Evolutionary conservation across 495 filamentous ascomycete species (phyloP), one percentile per base, ranked within the genome.

Genomic region (Penicillium simplicissimum): DNA sequence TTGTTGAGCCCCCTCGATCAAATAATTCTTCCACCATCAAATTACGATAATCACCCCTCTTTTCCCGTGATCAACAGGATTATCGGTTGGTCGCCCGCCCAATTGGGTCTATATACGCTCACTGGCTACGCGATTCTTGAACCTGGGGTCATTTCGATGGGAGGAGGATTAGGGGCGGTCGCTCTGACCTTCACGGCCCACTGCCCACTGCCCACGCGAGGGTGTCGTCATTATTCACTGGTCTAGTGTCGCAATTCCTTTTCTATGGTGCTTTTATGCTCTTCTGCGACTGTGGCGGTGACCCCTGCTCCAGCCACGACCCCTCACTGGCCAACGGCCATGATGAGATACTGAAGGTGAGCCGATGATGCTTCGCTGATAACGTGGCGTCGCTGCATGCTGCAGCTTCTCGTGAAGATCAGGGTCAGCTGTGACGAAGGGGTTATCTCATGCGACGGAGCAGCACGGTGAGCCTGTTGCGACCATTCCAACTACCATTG

Each of bases 51-150:
- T 7, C 14, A 11, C 48, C 54, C 57, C 61, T 56, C 65, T 61
- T 59, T 60, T 63, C 57, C 61, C 65, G 58, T 51, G 60, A 67
- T 64, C 65, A 64, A 52, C 65, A 61, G 14, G 61, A 64, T 67
- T 59, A 55, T 63, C 61, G 55, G 37, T 49, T 34, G 31, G 25
- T 45, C 15, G 28, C 54, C 60, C 48, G 15, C 43, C 54, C 33
- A 8, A 14, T 34, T 25, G 17, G n/a, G 23, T 15, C 8, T 21
- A 6, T 13, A 42, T 11, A 8, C 42, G 28, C 49, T 58, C 33
- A 66, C 43, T 66, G 59, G 63, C 34, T 52, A n/a, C 40, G 10
- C 4, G 33, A 33, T 10, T 31, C 6, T 31, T 19, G 1, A 35
- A 53, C 51, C 19, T 11, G 14, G 43, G 38, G 31, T 23, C 17